Base-by-base conservation (phyloP, 306 rosid genomes). In the Dryas drummondii region DNA sequence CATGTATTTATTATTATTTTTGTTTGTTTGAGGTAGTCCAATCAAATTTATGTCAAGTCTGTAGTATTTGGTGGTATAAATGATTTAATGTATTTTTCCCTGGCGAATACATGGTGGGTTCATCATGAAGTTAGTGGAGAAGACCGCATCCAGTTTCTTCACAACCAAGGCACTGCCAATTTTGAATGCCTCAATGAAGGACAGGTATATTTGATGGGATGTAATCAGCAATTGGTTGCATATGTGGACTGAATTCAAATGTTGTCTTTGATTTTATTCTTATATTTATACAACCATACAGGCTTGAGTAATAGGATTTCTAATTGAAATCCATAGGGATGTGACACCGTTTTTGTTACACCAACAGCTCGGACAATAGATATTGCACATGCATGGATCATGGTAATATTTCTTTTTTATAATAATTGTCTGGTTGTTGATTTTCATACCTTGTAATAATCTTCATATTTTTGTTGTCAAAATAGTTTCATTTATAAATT, bases 311-410 rank as follows among this genome's bases (percentile, higher is more conserved):
- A 91, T 79, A 70, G 88, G 93, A 84, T 87, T 81, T 86, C 89
- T 85, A 72, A 78, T 87, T 91, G 87, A 87, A 87, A 88, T 87
- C 85, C 84, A 4, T 84, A 93, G 98, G 98, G 98, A 75, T 94
- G 96, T 83, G 97, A 92, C 86, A 94, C 97, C 52, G 98, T 84
- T 73, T 94, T 94, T 81, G 98, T 94, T 64, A 91, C 98, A 58
- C 93, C 97, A 86, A 91, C 98, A 10, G 98, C 98, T 83, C 97
- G 97, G 82, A 87, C 98, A 66, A 88, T 91, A 75, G 98, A 91
- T 85, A 91, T 94, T 61, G 91, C 94, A 41, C 91, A 88, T 71
- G 94, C 97, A 7, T 94, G 97, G 98, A 71, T 89, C 85, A 94
- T 91, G 98, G 98, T 94, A 86, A 81, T 78, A 59, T 16, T 52